These are phyloP conservation scores for Apiotrichum montevideense DNA, from an alignment of 1,284 basidiomycete genomes.

Conservation along the genomic window DNA sequence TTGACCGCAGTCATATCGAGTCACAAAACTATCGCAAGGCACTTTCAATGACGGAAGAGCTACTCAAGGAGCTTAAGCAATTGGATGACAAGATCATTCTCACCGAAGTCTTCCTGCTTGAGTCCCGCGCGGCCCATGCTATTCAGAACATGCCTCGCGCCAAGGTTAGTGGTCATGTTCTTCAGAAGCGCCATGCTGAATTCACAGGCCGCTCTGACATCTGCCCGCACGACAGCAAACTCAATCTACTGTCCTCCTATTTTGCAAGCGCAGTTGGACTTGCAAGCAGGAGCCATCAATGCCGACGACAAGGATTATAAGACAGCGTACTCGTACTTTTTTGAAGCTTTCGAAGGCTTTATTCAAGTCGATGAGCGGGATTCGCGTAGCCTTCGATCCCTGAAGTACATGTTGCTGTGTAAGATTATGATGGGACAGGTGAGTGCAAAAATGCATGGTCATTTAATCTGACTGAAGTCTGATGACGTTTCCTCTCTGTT, in stretches of 20 bases:
- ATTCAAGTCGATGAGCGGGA: constrained; percentile 53
- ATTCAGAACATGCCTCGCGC: constrained; percentile 88
- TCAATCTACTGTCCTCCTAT: constrained; percentile 95
- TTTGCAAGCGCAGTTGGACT: constrained; percentile 85
- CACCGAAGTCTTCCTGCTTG: constrained; percentile 91
- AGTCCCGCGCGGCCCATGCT: constrained; percentile 83
- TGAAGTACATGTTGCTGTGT: constrained; percentile 97
- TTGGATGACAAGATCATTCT: constrained; percentile 97
- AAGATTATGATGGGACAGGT: constrained; percentile 97
- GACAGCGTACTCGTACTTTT: constrained; percentile 96
- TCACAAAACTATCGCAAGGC: constrained; percentile 71
- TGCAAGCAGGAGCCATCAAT: constrained; percentile 86
- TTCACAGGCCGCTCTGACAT: constrained; percentile 74
- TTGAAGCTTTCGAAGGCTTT: constrained; percentile 91
- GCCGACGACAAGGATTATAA: constrained; percentile 98
- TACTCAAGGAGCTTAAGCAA: constrained; percentile 84
- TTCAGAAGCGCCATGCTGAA: neutral
- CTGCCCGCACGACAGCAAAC: constrained; percentile 89
- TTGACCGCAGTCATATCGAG: constrained; percentile 60
- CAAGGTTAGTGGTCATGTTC: constrained; percentile 56
- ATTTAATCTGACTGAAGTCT: constrained; percentile 53
- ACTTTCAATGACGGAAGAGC: constrained; percentile 70
- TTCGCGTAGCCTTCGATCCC: constrained; percentile 61
- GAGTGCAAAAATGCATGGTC: constrained; percentile 44
- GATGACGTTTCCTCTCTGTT: constrained; percentile 86